Evolutionary conservation across 176 grass and related monocot species (phyloP).

Genomic region (Olyra latifolia): DNA sequence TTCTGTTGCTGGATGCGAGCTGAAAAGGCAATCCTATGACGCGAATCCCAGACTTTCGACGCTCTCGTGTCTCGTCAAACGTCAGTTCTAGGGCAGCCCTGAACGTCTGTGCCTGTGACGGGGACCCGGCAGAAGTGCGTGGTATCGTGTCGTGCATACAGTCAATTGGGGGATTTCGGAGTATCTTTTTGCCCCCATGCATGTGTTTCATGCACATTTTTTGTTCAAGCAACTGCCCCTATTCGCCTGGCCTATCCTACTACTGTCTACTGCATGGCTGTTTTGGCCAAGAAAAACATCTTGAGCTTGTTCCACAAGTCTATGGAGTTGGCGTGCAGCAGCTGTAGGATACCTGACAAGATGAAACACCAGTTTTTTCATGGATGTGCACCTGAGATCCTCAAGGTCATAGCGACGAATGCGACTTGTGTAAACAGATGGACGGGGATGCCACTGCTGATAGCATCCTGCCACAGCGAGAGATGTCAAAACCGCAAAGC

Average conservation of each 20-base stretch:
- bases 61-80: not conserved
- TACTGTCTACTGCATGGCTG: not conserved
- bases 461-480: no score
- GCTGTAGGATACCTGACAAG: not conserved
- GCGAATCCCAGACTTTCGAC: not conserved
- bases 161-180: not conserved
- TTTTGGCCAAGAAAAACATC: not conserved
- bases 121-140: not conserved
- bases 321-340: not conserved
- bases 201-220: not conserved
- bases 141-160: not conserved
- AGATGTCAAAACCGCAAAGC: no score
- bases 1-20: not conserved
- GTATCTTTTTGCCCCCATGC: no score
- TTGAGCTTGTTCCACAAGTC: not conserved
- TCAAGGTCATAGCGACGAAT: not conserved
- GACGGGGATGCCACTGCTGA: no score
- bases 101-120: not conserved
- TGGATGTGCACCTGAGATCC: not conserved
- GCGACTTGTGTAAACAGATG: not conserved
- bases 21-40: not conserved
- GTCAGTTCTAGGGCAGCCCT: not conserved
- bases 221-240: not conserved
- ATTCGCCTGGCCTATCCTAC: not conserved
- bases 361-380: not conserved